Evolutionary conservation across 208 protist species (phyloP).

Genomic region (Leishmania major): DNA sequence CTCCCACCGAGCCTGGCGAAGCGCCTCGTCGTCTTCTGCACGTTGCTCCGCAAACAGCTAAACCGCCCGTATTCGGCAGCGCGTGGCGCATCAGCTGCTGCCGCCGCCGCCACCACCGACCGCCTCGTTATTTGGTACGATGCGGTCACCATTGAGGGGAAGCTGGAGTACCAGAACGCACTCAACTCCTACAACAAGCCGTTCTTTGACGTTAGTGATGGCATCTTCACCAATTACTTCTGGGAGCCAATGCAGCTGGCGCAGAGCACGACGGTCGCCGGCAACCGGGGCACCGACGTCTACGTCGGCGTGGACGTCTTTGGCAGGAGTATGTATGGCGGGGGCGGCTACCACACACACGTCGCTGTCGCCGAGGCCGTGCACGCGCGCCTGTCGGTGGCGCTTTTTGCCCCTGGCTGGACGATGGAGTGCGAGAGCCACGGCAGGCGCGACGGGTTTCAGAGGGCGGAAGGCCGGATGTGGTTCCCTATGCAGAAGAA

Average conservation of each 20-base stretch:
- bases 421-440: slow-evolving; percentile 65
- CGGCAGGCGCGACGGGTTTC: slow-evolving; percentile 50
- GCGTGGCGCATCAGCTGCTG: not conserved
- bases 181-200: slow-evolving; percentile 73
- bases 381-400: slow-evolving; percentile 51
- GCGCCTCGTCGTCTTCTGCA: slow-evolving; percentile 57
- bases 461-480: slow-evolving; percentile 48
- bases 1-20: slow-evolving; percentile 43
- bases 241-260: slow-evolving; percentile 68
- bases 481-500: slow-evolving; percentile 55
- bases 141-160: slow-evolving; percentile 65
- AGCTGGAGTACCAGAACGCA: slow-evolving; percentile 78
- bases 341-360: slow-evolving; percentile 73
- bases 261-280: slow-evolving; percentile 34
- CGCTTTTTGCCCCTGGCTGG: slow-evolving; percentile 93
- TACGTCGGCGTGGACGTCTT: slow-evolving; percentile 90
- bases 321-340: slow-evolving; percentile 74
- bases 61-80: slow-evolving; percentile 6
- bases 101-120: not conserved
- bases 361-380: slow-evolving; percentile 42
- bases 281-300: slow-evolving; percentile 44
- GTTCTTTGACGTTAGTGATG: slow-evolving; percentile 85
- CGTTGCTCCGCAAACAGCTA: slow-evolving; percentile 52
- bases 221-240: slow-evolving; percentile 91
- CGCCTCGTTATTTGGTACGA: slow-evolving; percentile 92